phyloP scores from a whole-genome alignment of 2,329 filamentous ascomycete genomes.

The Cladosporium sp. region DNA sequence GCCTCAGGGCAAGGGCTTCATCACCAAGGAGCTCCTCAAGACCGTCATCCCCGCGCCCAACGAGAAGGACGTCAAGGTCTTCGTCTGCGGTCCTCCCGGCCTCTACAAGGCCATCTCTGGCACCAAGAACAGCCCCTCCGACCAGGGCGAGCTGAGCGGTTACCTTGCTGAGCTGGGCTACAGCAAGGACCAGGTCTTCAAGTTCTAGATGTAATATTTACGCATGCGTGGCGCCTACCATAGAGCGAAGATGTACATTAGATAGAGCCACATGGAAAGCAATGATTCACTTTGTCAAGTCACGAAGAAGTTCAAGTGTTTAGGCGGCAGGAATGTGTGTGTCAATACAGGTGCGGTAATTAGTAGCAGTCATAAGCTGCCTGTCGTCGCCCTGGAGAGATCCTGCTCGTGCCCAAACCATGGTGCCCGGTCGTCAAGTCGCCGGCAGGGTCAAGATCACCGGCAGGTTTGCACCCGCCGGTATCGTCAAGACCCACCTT shows the following conservation, averaged over 20 bases:
- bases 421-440: no score
- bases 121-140: slow-evolving; percentile 79
- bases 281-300: background rate
- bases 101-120: slow-evolving; percentile 92
- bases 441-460: no score
- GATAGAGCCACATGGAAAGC: background rate
- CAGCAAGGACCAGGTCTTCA: slow-evolving; percentile 86
- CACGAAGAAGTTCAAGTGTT: background rate
- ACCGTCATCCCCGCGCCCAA: slow-evolving; percentile 90
- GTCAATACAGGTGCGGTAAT: no score
- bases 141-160: slow-evolving; percentile 86
- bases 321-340: background rate
- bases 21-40: slow-evolving; percentile 90
- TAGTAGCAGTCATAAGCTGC: no score
- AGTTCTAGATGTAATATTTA: slow-evolving; percentile 57
- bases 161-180: slow-evolving; percentile 80
- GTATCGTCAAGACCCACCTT: no score
- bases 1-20: slow-evolving; percentile 69
- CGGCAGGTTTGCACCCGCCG: no score
- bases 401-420: no score
- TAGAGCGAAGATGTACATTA: background rate
- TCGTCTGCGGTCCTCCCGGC: slow-evolving; percentile 88
- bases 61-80: slow-evolving; percentile 87
- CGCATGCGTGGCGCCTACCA: no score
- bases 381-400: no score